phyloP scores from a whole-genome alignment of 192 early-diverging fungal genomes.

The Backusella australiensis region DNA sequence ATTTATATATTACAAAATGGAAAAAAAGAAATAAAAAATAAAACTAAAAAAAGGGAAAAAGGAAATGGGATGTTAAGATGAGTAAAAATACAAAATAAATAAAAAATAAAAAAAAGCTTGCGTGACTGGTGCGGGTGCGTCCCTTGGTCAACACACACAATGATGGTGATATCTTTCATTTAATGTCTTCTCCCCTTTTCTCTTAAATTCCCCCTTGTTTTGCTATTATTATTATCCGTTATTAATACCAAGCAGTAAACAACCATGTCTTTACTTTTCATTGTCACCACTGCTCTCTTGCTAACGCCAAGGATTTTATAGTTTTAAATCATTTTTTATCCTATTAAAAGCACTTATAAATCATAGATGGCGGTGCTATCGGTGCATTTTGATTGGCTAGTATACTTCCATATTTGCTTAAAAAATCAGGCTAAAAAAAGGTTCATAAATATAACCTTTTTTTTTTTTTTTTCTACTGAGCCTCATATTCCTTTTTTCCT shows the following conservation, averaged over 20 bases:
- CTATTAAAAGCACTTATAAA: not conserved
- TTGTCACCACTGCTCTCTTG: not conserved
- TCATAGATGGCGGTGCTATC: not conserved
- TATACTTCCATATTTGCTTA: not conserved
- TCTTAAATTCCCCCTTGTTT: not conserved
- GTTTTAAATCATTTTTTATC: not conserved
- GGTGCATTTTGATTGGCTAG: not conserved
- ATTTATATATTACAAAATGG: slow-evolving; percentile 5
- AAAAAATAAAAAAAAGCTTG: not conserved
- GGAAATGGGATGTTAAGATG: not conserved
- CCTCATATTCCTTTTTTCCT: slow-evolving; percentile 1
- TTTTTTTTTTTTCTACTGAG: slow-evolving; percentile 1
- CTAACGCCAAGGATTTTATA: not conserved
- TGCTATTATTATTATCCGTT: not conserved
- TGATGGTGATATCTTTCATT: not conserved
- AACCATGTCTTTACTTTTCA: not conserved
- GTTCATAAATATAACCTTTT: not conserved
- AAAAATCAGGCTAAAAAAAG: not conserved
- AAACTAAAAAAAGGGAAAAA: slow-evolving; percentile 6
- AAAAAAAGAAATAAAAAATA: slow-evolving; percentile 8
- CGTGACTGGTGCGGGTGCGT: not conserved
- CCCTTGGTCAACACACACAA: not conserved
- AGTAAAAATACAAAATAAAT: not conserved
- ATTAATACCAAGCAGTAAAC: not conserved
- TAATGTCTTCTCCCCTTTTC: not conserved